A percentile compares a stretch with the other conserved stretches of the same genome.
phyloP scores from a whole-genome alignment of 2,329 filamentous ascomycete species.

The Cercospora nicotianae region DNA sequence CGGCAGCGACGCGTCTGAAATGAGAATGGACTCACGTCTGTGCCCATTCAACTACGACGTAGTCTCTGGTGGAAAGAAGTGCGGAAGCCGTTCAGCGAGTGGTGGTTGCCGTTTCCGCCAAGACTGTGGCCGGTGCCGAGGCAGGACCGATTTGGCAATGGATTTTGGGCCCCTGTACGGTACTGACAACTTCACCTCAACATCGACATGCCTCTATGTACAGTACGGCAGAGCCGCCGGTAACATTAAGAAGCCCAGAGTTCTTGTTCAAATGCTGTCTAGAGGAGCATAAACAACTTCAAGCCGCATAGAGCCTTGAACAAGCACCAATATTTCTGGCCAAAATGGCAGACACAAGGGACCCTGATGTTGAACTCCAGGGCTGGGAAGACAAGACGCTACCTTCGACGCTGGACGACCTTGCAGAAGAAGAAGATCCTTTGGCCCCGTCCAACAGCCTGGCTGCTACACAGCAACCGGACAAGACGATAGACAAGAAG shows the following conservation, averaged over 20 bases:
- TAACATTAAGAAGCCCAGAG: neutral
- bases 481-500: constrained; percentile 9
- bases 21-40: neutral
- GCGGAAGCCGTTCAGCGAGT: neutral
- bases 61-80: no score
- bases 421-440: constrained; percentile 12
- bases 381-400: constrained; percentile 12
- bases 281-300: neutral
- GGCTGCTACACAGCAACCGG: neutral
- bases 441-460: constrained; percentile 11
- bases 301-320: neutral
- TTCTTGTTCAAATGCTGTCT: neutral
- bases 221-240: constrained; percentile 5
- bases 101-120: neutral
- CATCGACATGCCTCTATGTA: neutral
- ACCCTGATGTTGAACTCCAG: constrained; percentile 8
- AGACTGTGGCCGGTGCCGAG: neutral
- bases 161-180: constrained; percentile 2
- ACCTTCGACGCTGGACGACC: constrained; percentile 8
- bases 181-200: neutral
- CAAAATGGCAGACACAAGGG: neutral
- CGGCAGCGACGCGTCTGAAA: neutral
- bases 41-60: neutral
- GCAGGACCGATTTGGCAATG: constrained; percentile 5
- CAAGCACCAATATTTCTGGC: neutral